A percentile compares a stretch with the other conserved stretches of the same genome.
phyloP scores from a whole-genome alignment of 2,329 filamentous ascomycete species.

The Stachybotrys elegans region DNA sequence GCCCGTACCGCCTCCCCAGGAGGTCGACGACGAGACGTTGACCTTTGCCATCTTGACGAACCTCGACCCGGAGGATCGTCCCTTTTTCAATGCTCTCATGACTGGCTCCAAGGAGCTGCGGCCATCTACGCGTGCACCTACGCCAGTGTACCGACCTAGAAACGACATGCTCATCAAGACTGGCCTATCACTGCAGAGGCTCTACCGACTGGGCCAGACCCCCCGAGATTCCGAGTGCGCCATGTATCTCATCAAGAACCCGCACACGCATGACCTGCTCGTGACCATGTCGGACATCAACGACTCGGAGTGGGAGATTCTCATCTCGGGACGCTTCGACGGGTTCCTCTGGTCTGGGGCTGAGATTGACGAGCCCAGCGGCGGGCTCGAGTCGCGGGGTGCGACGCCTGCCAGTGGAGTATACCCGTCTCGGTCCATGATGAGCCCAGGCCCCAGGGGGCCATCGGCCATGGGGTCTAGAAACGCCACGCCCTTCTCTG shows the following conservation, averaged over 20 bases:
- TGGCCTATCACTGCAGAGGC: slow-evolving; percentile 72
- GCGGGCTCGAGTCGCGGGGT: slow-evolving; percentile 45
- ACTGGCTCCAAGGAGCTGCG: slow-evolving; percentile 54
- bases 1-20: slow-evolving; percentile 70
- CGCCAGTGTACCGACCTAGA: slow-evolving; percentile 59
- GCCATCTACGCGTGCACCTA: slow-evolving; percentile 59
- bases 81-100: slow-evolving; percentile 77
- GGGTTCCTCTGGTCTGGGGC: slow-evolving; percentile 93
- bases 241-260: slow-evolving; percentile 80
- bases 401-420: slow-evolving; percentile 49
- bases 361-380: slow-evolving; percentile 50
- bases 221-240: slow-evolving; percentile 84
- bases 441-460: slow-evolving; percentile 36
- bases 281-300: slow-evolving; percentile 85
- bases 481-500: slow-evolving; percentile 42
- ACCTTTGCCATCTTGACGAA: slow-evolving; percentile 92
- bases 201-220: slow-evolving; percentile 68
- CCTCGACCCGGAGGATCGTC: slow-evolving; percentile 68
- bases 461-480: slow-evolving; percentile 38
- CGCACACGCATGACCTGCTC: slow-evolving; percentile 76
- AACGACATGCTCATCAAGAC: slow-evolving; percentile 71
- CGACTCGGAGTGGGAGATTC: slow-evolving; percentile 91
- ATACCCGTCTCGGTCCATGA: slow-evolving; percentile 28
- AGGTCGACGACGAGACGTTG: slow-evolving; percentile 90
- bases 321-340: slow-evolving; percentile 89